A percentile compares a stretch with the other conserved stretches of the same genome.
phyloP scores from a whole-genome alignment of 169 alveolate species.

The Pseudocohnilembus persalinus region DNA sequence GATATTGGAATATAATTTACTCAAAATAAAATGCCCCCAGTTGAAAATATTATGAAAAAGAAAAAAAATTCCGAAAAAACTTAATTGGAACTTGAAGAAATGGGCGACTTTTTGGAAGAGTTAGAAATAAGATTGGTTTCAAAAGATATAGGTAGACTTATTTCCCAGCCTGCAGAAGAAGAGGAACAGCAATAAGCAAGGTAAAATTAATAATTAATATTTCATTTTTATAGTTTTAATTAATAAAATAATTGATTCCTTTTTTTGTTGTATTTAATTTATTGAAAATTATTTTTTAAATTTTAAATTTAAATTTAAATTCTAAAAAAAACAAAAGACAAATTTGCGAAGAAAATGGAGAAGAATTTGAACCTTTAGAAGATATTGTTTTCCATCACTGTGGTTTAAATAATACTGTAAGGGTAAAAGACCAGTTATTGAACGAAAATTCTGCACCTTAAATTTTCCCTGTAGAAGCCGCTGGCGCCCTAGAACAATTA shows the following conservation, averaged over 20 bases:
- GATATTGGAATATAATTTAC: neutral
- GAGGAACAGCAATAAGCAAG: too few relatives aligned
- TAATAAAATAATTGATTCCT: too few relatives aligned
- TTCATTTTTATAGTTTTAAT: too few relatives aligned
- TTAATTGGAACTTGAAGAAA: neutral
- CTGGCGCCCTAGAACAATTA: neutral
- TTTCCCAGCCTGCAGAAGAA: too few relatives aligned
- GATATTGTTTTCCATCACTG: neutral
- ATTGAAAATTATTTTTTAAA: too few relatives aligned
- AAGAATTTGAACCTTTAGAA: neutral
- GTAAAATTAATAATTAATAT: too few relatives aligned
- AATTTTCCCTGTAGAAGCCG: neutral
- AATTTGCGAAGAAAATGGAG: neutral
- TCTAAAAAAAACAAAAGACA: neutral
- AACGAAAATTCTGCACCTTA: neutral
- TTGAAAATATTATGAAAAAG: neutral
- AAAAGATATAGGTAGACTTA: neutral
- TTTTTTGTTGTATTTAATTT: too few relatives aligned
- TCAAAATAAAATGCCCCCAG: neutral
- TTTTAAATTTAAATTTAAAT: too few relatives aligned
- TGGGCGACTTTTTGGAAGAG: neutral
- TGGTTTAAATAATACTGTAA: neutral
- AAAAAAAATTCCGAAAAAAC: neutral
- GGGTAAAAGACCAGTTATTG: too few relatives aligned
- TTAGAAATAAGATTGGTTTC: neutral